Percentiles rank a stretch among this genome's conserved stretches.
phyloP scores from a whole-genome alignment of 2,329 filamentous ascomycete genomes.

The Xylariaceae sp. region DNA sequence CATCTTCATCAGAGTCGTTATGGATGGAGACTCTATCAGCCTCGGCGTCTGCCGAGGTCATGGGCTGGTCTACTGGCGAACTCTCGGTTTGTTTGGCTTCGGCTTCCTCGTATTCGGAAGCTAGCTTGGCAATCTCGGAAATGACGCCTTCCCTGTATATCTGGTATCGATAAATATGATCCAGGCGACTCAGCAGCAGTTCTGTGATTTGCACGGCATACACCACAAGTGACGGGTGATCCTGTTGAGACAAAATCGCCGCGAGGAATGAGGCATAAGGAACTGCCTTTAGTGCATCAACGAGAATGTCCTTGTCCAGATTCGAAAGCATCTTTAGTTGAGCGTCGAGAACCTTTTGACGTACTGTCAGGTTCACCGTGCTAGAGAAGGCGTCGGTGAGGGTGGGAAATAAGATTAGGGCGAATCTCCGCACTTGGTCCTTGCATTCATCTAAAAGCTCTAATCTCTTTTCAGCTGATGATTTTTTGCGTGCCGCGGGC shows the following conservation, averaged over 20 bases:
- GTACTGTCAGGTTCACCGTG: constrained; percentile 90
- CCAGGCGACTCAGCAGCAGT: constrained; percentile 76
- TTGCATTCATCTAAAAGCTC: constrained; percentile 79
- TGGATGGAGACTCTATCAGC: constrained; percentile 38
- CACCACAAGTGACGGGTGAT: constrained; percentile 82
- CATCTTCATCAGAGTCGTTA: constrained; percentile 46
- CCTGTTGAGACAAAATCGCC: constrained; percentile 91
- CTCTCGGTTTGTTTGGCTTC: constrained; percentile 32
- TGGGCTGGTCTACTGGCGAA: constrained; percentile 32
- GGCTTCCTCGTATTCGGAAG: constrained; percentile 45
- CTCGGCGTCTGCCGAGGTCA: constrained; percentile 34
- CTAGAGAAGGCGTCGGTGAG: constrained; percentile 96
- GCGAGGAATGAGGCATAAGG: constrained; percentile 95
- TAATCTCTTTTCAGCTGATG: constrained; percentile 74
- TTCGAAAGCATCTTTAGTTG: constrained; percentile 98
- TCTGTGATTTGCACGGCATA: constrained; percentile 86
- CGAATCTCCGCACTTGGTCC: constrained; percentile 82
- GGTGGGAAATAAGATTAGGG: constrained; percentile 87
- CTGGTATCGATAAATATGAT: constrained; percentile 88
- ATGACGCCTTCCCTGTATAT: constrained; percentile 97
- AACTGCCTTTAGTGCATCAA: constrained; percentile 80
- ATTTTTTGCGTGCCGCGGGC: constrained; percentile 46
- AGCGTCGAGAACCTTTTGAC: constrained; percentile 91
- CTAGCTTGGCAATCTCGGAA: constrained; percentile 79
- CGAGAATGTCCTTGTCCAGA: constrained; percentile 76